These are phyloP conservation scores for Colletotrichum melonis DNA, from an alignment of 2,329 filamentous ascomycete genomes.

Conservation along the genomic window DNA sequence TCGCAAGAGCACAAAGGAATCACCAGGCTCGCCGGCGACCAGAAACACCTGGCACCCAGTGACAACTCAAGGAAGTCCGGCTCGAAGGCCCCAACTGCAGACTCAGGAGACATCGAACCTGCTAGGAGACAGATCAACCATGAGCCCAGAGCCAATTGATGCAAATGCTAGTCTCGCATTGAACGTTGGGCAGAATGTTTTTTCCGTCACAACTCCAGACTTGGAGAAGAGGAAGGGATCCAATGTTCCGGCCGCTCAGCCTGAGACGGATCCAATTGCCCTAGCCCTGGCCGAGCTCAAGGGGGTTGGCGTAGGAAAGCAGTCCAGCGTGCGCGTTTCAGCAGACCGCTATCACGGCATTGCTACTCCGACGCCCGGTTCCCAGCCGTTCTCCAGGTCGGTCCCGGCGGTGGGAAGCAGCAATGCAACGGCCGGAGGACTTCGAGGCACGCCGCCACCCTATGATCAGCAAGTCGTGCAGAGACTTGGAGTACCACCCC, in stretches of 20 bases:
- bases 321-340: constrained; percentile 85
- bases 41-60: constrained; percentile 71
- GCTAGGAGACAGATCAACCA: constrained; percentile 54
- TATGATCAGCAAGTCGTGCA: constrained; percentile 82
- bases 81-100: constrained; percentile 54
- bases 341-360: constrained; percentile 97
- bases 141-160: constrained; percentile 87
- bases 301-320: constrained; percentile 80
- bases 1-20: constrained; percentile 87
- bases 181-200: constrained; percentile 95
- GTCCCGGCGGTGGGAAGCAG: constrained; percentile 51
- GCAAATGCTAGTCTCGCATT: constrained; percentile 92
- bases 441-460: constrained; percentile 84
- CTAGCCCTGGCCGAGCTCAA: constrained; percentile 93
- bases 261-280: constrained; percentile 88
- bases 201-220: constrained; percentile 87
- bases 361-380: constrained; percentile 77
- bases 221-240: constrained; percentile 56
- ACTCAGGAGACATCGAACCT: constrained; percentile 50
- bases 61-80: constrained; percentile 41
- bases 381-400: constrained; percentile 55
- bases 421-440: constrained; percentile 62
- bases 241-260: constrained; percentile 56
- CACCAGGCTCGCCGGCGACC: constrained; percentile 54
- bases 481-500: constrained; percentile 87